Evolutionary conservation across 2,329 filamentous ascomycete genomes (phyloP).

Genomic region (Pseudogymnoascus sp.): DNA sequence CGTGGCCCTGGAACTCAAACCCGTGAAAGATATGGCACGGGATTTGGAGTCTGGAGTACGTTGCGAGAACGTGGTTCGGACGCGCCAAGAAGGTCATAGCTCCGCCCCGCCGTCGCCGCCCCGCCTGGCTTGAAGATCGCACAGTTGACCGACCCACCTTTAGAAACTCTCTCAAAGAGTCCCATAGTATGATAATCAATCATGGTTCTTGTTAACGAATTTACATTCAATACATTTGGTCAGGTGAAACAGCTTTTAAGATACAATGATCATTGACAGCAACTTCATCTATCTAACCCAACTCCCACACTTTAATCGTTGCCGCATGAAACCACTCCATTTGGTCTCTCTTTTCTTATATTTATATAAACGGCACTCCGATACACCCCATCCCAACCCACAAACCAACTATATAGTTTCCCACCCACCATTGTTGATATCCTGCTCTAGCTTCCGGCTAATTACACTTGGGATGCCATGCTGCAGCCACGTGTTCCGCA

Average conservation of each 20-base stretch:
- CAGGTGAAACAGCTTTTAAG: not conserved
- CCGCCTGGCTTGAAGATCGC: not conserved
- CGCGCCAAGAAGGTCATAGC: not conserved
- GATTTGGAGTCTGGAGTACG: not conserved
- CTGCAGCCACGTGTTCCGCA: conserved; percentile 77
- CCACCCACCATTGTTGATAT: conserved; percentile 97
- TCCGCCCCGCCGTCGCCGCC: not conserved
- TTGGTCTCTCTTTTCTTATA: not conserved
- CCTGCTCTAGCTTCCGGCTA: conserved; percentile 80
- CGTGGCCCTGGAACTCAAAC: not conserved
- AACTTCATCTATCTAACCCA: not conserved
- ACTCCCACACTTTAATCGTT: not conserved
- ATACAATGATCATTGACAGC: not conserved
- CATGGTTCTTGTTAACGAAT: not conserved
- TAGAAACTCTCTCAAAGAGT: no score
- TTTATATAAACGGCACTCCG: not conserved
- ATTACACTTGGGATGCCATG: conserved; percentile 86
- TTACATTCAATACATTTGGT: not conserved
- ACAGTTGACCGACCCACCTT: no score
- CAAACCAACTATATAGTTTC: conserved; percentile 56
- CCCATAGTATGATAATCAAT: not conserved
- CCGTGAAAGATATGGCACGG: not conserved
- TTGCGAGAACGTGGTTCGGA: not conserved
- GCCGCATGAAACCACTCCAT: not conserved
- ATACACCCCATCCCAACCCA: not conserved